Evolutionary conservation across 2,329 filamentous ascomycete species (phyloP).

Genomic region (Alternaria panax): DNA sequence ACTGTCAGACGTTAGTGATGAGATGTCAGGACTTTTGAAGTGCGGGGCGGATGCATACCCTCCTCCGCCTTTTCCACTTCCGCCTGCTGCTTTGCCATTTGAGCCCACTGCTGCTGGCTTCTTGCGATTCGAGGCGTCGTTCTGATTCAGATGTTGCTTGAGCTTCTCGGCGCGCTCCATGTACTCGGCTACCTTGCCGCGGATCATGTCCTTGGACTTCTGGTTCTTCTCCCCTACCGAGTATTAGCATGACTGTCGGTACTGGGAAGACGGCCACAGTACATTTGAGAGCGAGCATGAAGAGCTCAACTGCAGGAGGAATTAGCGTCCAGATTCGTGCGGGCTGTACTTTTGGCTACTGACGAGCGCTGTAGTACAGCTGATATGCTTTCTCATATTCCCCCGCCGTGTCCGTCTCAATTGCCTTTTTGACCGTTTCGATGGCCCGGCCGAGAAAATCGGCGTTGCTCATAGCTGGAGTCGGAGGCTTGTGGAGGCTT

Average conservation of each 20-base stretch:
- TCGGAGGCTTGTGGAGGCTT: constrained; percentile 7
- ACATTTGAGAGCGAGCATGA: constrained; percentile 98
- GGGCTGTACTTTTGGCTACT: constrained; percentile 18
- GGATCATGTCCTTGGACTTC: constrained; percentile 96
- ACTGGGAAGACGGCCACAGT: constrained; percentile 15
- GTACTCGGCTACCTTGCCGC: constrained; percentile 92
- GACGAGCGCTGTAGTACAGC: constrained; percentile 83
- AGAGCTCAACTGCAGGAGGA: constrained; percentile 74
- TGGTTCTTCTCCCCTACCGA: constrained; percentile 86
- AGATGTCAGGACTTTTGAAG: background rate
- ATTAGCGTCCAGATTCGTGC: constrained; percentile 24
- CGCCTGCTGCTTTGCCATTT: constrained; percentile 71
- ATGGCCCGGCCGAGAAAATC: constrained; percentile 98
- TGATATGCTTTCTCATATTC: constrained; percentile 98
- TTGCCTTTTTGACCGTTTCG: constrained; percentile 95
- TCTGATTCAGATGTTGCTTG: constrained; percentile 84
- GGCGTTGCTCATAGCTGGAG: constrained; percentile 81
- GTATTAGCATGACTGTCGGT: constrained; percentile 22
- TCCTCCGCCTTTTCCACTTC: constrained; percentile 64
- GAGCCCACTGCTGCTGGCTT: constrained; percentile 75
- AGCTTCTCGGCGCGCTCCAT: constrained; percentile 99
- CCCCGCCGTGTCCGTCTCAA: constrained; percentile 92
- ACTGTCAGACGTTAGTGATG: constrained; percentile 51
- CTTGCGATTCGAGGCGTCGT: constrained; percentile 70
- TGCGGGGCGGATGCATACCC: constrained; percentile 51